Evolutionary conservation across 495 filamentous ascomycete species (phyloP).

Genomic region (Aspergillus bridgeri): DNA sequence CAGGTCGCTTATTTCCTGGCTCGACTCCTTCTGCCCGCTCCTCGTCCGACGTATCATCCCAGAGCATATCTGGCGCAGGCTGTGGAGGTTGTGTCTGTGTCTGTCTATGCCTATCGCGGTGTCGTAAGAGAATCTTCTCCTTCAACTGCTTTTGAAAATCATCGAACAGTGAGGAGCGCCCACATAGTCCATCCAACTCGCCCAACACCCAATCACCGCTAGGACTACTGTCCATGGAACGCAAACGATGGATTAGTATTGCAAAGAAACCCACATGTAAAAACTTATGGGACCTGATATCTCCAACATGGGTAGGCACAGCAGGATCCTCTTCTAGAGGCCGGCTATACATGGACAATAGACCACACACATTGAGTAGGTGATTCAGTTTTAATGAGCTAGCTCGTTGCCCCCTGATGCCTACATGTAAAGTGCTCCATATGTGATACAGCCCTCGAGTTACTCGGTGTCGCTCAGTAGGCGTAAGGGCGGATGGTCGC

Average conservation of each 20-base stretch:
- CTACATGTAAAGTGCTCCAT: background rate
- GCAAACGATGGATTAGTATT: too few relatives aligned
- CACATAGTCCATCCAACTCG: too few relatives aligned
- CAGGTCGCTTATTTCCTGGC: background rate
- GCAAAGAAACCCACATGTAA: too few relatives aligned
- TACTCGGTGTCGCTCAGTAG: background rate
- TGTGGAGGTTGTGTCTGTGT: background rate
- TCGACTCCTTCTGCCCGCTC: background rate
- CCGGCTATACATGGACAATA: too few relatives aligned
- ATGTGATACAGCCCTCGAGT: background rate
- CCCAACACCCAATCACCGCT: too few relatives aligned
- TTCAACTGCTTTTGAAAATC: too few relatives aligned
- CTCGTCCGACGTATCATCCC: background rate
- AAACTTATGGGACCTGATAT: too few relatives aligned
- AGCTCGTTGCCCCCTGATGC: background rate
- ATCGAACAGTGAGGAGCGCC: too few relatives aligned
- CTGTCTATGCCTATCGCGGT: background rate
- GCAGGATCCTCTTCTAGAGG: background rate
- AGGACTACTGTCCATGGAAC: too few relatives aligned
- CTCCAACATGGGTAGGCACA: too few relatives aligned
- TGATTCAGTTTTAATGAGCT: background rate
- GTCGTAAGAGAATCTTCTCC: background rate
- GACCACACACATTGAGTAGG: background rate
- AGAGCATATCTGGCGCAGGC: background rate
- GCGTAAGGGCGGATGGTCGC: background rate